Evolutionary conservation across 1,139 yeast genomes (phyloP), one percentile per base, ranked within the genome.

Genomic region (Nadsonia commutata): DNA sequence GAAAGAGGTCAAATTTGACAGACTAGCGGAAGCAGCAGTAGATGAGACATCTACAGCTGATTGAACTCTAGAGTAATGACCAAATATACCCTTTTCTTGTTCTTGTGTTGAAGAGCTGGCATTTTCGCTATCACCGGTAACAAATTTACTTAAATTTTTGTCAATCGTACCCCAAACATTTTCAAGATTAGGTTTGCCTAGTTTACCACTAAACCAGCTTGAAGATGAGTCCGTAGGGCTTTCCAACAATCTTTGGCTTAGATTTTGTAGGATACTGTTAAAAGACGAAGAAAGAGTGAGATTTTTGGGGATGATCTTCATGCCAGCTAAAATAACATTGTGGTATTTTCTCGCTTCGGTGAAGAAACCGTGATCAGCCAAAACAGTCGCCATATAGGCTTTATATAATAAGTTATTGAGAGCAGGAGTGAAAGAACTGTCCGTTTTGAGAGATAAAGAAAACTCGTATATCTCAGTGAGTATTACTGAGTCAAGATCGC

Each of bases 131-230:
- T 84, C 95, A 11, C 97, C 98, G 2, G 95, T 84, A 49, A 90
- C 90, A 57, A 88, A 84, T 59, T 85, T 85, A 54, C 74, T 76
- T 56, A 79, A 75, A n/a, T 79, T 72, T 53, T 75, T 76, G 57
- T 85, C 94, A 48, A 86, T 67, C 43, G 81, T 86, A 7, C 88
- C 90, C 93, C 94, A 82, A 47, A 86, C 79, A 55, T 76, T 80
- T 54, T 86, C 94, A 47, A 86, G 66, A 52, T 80, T 82, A 13
- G 93, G 94, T 56, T 78, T 78, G 36, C 81, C 70, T 36, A 81
- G 70, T 66, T 73, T 77, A 36, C 74, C 63, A 20, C 78, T 70
- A 51, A 78, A 70, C 84, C 85, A 78, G 1, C 79, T 67, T 42
- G 68, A 63, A 19, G 69, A 74, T 33, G 41, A 18, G 18, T 40